A percentile compares a stretch with the other conserved stretches of the same genome.
Conservation (phyloP, 495 filamentous ascomycete species). For the Astrothelium macrocarpum region DNA sequence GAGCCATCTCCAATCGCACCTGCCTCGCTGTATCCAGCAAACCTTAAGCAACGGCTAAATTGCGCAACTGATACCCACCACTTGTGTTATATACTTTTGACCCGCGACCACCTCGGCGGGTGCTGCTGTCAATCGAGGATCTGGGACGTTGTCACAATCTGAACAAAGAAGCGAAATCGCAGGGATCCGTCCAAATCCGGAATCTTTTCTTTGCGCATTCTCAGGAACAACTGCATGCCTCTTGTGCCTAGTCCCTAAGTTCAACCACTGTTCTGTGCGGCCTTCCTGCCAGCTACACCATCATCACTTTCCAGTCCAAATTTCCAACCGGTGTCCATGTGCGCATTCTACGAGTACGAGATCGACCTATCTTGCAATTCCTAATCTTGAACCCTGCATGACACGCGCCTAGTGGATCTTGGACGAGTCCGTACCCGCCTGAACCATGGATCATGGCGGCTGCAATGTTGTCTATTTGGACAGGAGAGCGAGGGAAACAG, state of each 20-base stretch:
- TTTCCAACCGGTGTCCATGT: not conserved
- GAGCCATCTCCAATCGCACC: not conserved
- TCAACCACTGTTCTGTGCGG: not conserved
- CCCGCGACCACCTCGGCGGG: not conserved
- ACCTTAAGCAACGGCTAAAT: not conserved
- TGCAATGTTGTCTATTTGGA: constrained; percentile 32
- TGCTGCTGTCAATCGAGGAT: not conserved
- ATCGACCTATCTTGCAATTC: not conserved
- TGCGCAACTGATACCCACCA: not conserved
- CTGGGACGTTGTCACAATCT: not conserved
- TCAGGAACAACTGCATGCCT: not conserved
- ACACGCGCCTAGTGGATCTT: not conserved
- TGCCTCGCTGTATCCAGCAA: not conserved
- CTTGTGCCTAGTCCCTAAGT: not conserved
- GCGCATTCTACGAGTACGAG: not conserved
- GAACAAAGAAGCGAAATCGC: not conserved
- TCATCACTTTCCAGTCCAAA: not conserved
- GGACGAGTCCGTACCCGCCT: not conserved
- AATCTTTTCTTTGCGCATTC: not conserved
- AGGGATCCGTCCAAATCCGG: not conserved
- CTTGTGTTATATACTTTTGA: not conserved
- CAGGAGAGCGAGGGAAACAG: constrained; percentile 22
- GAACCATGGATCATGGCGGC: constrained; percentile 28
- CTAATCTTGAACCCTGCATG: not conserved
- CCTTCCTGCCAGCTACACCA: not conserved